These are phyloP conservation scores for Sugiyamaella paludigena DNA, from an alignment of 1,139 yeast species.

Conservation along the genomic window DNA sequence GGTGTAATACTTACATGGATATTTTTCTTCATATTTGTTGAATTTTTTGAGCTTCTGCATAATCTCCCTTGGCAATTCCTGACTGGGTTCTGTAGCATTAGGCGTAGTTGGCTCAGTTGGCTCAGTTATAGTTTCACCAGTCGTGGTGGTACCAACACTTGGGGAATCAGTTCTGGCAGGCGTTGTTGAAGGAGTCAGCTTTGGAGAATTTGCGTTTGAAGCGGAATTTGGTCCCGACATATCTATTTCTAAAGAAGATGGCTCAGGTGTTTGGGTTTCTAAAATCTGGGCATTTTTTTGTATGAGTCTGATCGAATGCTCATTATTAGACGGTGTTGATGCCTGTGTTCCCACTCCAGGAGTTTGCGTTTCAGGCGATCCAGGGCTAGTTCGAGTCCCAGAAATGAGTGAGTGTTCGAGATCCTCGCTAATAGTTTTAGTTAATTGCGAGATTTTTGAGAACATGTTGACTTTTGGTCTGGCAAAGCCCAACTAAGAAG, in stretches of 20 bases:
- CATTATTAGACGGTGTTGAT: constrained; percentile 3
- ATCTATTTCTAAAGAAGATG: constrained; percentile 24
- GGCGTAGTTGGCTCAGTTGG: background rate
- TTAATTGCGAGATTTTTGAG: constrained; percentile 56
- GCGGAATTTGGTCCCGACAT: constrained; percentile 2
- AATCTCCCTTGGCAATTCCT: constrained; percentile 51
- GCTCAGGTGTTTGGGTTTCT: constrained; percentile 32
- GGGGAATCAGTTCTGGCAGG: background rate
- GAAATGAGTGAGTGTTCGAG: constrained; percentile 38
- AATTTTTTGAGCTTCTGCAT: constrained; percentile 69
- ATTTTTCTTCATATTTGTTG: constrained; percentile 83
- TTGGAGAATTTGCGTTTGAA: no score
- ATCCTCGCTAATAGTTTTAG: constrained; percentile 67
- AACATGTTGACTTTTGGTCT: constrained; percentile 45
- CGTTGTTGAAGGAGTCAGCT: constrained; percentile 1
- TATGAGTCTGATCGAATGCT: constrained; percentile 26
- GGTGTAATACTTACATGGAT: constrained; percentile 50
- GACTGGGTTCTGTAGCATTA: background rate
- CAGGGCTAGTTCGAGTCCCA: constrained; percentile 6
- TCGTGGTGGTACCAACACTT: background rate
- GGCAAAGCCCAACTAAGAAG: no score
- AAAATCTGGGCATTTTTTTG: constrained; percentile 32
- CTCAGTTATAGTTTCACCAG: background rate
- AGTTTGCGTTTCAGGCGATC: background rate
- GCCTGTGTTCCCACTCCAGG: constrained; percentile 4